Base-by-base conservation (phyloP, 1,284 basidiomycete genomes). In the Clitocybe nebularis region DNA sequence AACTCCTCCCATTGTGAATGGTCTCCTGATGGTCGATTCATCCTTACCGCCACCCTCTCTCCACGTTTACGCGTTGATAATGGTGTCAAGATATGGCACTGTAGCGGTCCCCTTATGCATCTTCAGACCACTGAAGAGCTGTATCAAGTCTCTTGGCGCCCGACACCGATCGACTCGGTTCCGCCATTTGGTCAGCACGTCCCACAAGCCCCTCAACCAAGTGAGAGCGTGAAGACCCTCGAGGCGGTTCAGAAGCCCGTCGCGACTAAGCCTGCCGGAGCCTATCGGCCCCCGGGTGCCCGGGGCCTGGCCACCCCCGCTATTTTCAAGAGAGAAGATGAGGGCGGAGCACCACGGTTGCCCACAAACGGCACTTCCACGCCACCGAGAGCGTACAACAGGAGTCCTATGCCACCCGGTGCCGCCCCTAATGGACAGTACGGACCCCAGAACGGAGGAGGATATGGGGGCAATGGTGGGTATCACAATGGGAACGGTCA, bases 61-160 rank as follows among this genome's bases (percentile, higher is more conserved):
- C 95, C 96, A 1, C 81, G 96, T 22, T 68, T 99, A 41, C 83
- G 96, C 28, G 96, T 99, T 41, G 95, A 99, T 68, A 98, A 98
- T 57, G 93, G 95, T 1, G 83, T 98, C 63, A 93, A 93, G 67
- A 77, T 99, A 47, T 98, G 89, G 89, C 93, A 97, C 64, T 93
- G 89, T 63, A 80, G 84, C 0, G 94, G 95, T 6, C 74, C 83
- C 4, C 77, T 99, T 16, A 63, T 97, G 23, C 90, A 95, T 50
- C 67, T 86, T 6, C 85, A 93, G 55, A 58, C 69, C 41, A 67
- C 81, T 39, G 89, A 94, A 11, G 91, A 95, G 60, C 73, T 93
- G n/a, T 95, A 95, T 63, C 89, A 93, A 62, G 75, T 81, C 1
- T 74, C 79, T 0, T 98, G 93, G 92, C 71, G 89, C 30, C 93